Conservation (phyloP, 2,329 filamentous ascomycete genomes). For the Endoconidiophora polonica region DNA sequence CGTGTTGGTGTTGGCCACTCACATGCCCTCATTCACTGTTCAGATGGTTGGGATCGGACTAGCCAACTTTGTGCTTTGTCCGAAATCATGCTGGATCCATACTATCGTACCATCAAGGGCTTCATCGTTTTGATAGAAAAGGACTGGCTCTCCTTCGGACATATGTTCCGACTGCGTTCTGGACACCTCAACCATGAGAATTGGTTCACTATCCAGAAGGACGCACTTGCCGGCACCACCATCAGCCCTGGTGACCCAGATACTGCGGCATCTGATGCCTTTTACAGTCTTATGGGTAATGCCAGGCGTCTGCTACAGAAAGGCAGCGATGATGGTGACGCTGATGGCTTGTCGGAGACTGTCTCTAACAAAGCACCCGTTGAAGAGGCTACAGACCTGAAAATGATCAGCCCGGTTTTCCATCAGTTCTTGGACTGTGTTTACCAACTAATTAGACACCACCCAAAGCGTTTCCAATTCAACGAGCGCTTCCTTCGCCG, state of each 20-base stretch:
- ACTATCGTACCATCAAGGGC: conserved; percentile 83
- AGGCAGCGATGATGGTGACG: conserved; percentile 44
- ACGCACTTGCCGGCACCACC: conserved; percentile 48
- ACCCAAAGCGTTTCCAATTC: conserved; percentile 83
- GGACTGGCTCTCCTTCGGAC: conserved; percentile 93
- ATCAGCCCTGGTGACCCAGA: conserved; percentile 47
- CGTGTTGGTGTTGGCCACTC: conserved; percentile 86
- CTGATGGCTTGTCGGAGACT: conserved; percentile 31
- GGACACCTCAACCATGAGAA: conserved; percentile 80
- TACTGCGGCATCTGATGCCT: conserved; percentile 46
- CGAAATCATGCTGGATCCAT: conserved; percentile 88
- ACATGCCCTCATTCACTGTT: conserved; percentile 92
- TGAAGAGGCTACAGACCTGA: conserved; percentile 60
- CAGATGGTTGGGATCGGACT: conserved; percentile 95
- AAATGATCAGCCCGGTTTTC: conserved; percentile 89
- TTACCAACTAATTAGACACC: conserved; percentile 74
- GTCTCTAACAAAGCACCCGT: conserved; percentile 26
- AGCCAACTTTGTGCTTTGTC: conserved; percentile 83
- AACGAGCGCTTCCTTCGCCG: conserved; percentile 85
- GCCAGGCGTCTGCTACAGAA: conserved; percentile 68
- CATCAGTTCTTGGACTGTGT: conserved; percentile 94
- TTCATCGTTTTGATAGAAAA: conserved; percentile 94
- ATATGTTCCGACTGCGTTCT: conserved; percentile 91
- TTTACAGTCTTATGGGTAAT: conserved; percentile 71
- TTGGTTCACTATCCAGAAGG: conserved; percentile 81